Percentiles rank a stretch among this genome's conserved stretches.
Evolutionary conservation across 2,329 filamentous ascomycete species (phyloP).

Genomic region (Alternaria brassicae): DNA sequence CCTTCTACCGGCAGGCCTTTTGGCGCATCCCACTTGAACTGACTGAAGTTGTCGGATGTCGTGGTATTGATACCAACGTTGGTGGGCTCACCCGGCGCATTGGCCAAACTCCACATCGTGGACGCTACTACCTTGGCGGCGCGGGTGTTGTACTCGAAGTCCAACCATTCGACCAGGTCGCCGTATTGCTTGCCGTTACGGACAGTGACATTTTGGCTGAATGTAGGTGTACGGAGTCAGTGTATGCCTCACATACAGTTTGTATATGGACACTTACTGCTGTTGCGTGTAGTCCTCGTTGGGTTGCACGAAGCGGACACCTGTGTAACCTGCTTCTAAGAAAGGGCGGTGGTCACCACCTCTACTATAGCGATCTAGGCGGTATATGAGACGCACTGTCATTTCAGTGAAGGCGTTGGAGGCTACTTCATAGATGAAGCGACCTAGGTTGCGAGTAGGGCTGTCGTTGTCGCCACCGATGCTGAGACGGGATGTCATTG

Average conservation of each 20-base stretch:
- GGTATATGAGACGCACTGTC: constrained; percentile 62
- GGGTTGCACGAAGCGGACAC: constrained; percentile 62
- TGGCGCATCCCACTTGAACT: constrained; percentile 55
- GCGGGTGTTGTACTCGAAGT: constrained; percentile 61
- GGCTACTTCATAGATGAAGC: constrained; percentile 61
- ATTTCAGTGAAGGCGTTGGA: constrained; percentile 59
- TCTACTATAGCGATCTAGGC: constrained; percentile 62
- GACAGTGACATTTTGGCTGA: constrained; percentile 56
- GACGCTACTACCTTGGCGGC: constrained; percentile 62
- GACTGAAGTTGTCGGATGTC: constrained; percentile 56
- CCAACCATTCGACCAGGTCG: constrained; percentile 61
- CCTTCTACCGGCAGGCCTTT: constrained; percentile 51
- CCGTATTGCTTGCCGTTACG: constrained; percentile 60
- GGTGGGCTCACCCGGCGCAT: constrained; percentile 56
- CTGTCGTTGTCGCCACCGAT: constrained; percentile 58
- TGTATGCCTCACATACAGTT: not conserved
- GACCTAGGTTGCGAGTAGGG: constrained; percentile 60
- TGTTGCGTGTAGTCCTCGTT: constrained; percentile 63
- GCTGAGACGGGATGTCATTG: constrained; percentile 46
- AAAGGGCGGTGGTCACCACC: constrained; percentile 63
- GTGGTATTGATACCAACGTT: constrained; percentile 58
- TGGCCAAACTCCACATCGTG: constrained; percentile 60
- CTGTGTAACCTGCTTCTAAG: constrained; percentile 60
- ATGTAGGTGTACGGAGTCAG: not conserved
- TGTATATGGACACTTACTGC: constrained; percentile 39